phyloP scores from a whole-genome alignment of 1,284 basidiomycete species.

The Microstroma glucosiphilum region DNA sequence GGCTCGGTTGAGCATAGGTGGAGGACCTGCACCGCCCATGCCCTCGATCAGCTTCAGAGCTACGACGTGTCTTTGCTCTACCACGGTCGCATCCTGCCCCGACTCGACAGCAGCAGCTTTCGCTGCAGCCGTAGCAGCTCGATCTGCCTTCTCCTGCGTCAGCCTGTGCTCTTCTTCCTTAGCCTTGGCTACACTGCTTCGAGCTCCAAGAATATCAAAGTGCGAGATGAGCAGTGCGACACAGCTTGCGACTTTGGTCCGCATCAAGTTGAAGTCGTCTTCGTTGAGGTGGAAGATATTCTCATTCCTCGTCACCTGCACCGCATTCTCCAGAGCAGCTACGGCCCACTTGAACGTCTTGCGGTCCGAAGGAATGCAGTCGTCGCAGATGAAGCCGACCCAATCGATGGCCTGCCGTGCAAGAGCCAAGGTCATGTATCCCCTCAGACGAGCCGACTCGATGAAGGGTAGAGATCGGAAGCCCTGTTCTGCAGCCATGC shows the following conservation, averaged over 20 bases:
- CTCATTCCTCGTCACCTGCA: conserved; percentile 73
- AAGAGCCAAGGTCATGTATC: conserved; percentile 42
- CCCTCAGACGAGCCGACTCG: conserved; percentile 36
- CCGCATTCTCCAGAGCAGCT: conserved; percentile 86
- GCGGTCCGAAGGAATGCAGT: conserved; percentile 90
- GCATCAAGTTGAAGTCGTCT: conserved; percentile 70
- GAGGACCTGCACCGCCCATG: conserved; percentile 19
- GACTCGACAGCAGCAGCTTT: conserved; percentile 57
- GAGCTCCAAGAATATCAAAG: conserved; percentile 71
- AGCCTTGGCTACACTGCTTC: conserved; percentile 44
- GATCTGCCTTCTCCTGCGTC: conserved; percentile 37
- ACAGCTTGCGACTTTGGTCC: conserved; percentile 87
- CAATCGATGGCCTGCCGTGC: conserved; percentile 56
- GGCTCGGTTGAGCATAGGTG: conserved; percentile 18
- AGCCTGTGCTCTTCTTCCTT: conserved; percentile 41
- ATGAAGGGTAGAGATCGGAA: conserved; percentile 46
- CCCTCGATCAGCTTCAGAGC: conserved; percentile 58
- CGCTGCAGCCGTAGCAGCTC: conserved; percentile 12
- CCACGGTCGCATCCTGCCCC: conserved; percentile 54
- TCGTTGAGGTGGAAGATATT: conserved; percentile 83
- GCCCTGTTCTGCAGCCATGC: conserved; percentile 78
- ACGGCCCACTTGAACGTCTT: conserved; percentile 99
- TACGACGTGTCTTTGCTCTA: conserved; percentile 47
- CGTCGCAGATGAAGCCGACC: conserved; percentile 97
- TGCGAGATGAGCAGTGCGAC: conserved; percentile 94